Percentiles rank a stretch among this genome's conserved stretches.
phyloP scores from a whole-genome alignment of 371 early-diverging fungal species.

The Basidiobolus meristosporus region DNA sequence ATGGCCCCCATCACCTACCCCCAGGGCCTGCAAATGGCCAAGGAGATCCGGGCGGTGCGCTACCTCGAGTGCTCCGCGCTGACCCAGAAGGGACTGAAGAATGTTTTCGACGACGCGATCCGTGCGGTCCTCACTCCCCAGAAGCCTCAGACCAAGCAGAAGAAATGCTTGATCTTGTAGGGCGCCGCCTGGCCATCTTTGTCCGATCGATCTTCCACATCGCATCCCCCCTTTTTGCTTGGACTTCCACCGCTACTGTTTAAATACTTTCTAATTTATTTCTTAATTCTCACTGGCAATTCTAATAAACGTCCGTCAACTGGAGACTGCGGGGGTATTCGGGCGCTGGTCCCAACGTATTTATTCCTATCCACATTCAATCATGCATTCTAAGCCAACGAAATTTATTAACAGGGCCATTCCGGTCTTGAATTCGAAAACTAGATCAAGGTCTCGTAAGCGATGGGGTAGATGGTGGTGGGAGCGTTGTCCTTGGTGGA shows the following conservation, averaged over 20 bases:
- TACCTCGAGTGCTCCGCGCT: conserved; percentile 98
- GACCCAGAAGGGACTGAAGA: conserved; percentile 93
- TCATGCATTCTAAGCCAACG: no score
- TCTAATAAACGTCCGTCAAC: no score
- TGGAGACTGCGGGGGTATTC: no score
- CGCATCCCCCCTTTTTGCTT: no score
- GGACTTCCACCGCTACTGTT: no score
- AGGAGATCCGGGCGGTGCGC: conserved; percentile 77
- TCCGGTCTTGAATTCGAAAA: no score
- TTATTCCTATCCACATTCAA: no score
- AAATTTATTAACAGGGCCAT: no score
- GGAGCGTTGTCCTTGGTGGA: conserved; percentile 78
- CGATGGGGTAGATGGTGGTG: conserved; percentile 79
- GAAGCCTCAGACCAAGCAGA: conserved; percentile 29
- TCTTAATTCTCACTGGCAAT: no score
- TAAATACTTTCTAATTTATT: no score
- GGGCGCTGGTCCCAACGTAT: no score
- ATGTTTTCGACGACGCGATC: conserved; percentile 95
- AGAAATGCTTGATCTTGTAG: conserved; percentile 57
- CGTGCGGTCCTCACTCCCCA: conserved; percentile 78
- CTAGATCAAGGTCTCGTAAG: conserved; percentile 54
- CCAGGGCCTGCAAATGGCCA: conserved; percentile 77
- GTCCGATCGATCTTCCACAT: no score
- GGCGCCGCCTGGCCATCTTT: not conserved
- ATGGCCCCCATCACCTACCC: conserved; percentile 81